Base-by-base conservation (phyloP, 2,329 filamentous ascomycete species). In the Chaetomiaceae sp. region DNA sequence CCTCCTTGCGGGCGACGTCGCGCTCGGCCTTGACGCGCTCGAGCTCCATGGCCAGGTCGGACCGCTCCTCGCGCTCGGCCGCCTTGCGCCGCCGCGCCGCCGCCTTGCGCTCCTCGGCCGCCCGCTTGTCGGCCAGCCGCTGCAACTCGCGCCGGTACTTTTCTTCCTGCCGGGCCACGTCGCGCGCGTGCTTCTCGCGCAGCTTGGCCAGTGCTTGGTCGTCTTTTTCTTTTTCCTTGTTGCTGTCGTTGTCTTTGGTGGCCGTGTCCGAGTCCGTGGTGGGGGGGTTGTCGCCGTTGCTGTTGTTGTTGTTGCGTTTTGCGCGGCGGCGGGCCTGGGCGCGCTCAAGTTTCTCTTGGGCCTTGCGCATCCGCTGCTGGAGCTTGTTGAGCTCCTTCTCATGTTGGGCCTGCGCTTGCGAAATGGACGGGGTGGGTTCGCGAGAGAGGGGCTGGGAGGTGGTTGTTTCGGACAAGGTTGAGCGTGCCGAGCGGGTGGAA, bases 341-440 rank as follows among this genome's bases (percentile, higher is more conserved):
- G 25, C 77, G 76, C n/a, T 71, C 72, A 7, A 84, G 70, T 60
- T 83, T 85, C 17, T 82, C 78, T 35, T 86, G 78, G 0, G 87
- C 71, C 59, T 83, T 83, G 42, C 70, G 73, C 8, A 78, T 78
- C 50, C 79, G 78, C 14, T 81, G 74, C 41, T 81, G 73, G 8
- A 87, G 74, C 61, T 83, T 86, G 52, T 73, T 70, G 3, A 89
- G 73, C 58, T 87, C 82, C 60, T 82, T 85, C 23, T 86, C 82
- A 54, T 80, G 71, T 17, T 70, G 68, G 10, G 69, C 58, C 7
- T 55, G 49, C 3, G 44, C 47, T 13, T 45, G 48, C 8, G 44
- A 37, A 20, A 48, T 3, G 21, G 57, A 64, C 51, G 56, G 62
- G 27, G 50, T 44, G 21, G 40, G 23, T 19, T 48, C 44, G 27